Conservation (phyloP, 2,329 filamentous ascomycete genomes). For the Aspergillus novofumigatus region DNA sequence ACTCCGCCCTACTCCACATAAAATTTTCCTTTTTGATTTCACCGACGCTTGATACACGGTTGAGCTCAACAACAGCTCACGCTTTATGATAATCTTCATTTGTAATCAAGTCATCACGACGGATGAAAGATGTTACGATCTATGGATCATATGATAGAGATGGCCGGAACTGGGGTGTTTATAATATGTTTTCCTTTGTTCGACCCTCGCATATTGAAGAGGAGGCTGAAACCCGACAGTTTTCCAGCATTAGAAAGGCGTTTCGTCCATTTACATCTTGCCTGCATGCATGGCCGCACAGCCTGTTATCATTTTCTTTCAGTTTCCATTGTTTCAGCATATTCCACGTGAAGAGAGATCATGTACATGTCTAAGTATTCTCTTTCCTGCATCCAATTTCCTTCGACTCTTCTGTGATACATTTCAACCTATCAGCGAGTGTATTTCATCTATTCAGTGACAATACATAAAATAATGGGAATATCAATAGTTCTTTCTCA, state of each 20-base stretch:
- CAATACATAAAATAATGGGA: neutral
- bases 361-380: slow-evolving; percentile 11
- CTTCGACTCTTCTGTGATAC: slow-evolving; percentile 1
- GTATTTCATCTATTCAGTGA: neutral
- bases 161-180: slow-evolving; percentile 24
- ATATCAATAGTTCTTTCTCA: neutral
- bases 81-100: slow-evolving; percentile 9
- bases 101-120: slow-evolving; percentile 26
- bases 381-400: slow-evolving; percentile 2
- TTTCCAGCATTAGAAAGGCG: slow-evolving; percentile 26
- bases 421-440: neutral
- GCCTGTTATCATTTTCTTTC: neutral
- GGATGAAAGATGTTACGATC: slow-evolving; percentile 40
- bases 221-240: slow-evolving; percentile 18
- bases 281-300: neutral
- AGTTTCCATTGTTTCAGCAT: slow-evolving; percentile 10
- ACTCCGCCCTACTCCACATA: slow-evolving; percentile 2
- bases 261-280: slow-evolving; percentile 12
- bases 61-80: neutral
- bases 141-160: slow-evolving; percentile 41
- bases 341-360: neutral
- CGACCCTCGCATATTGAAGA: slow-evolving; percentile 10
- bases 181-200: slow-evolving; percentile 13
- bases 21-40: slow-evolving; percentile 6
- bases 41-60: slow-evolving; percentile 6